Conservation (phyloP, 192 early-diverging fungal genomes). For the Rhizophagus prolifer region DNA sequence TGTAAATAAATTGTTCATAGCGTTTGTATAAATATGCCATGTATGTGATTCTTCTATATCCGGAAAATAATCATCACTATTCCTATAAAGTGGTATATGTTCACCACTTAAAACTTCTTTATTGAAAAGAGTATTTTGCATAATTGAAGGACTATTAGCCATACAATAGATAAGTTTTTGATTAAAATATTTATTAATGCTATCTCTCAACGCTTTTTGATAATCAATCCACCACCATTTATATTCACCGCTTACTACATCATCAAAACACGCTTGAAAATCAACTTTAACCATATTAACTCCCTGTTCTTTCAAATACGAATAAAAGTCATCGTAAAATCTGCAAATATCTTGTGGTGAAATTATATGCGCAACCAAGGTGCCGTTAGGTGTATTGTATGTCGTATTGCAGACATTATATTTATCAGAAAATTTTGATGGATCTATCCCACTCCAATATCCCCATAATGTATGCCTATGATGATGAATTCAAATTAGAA, state of each 20-base stretch:
- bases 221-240: conserved; percentile 40
- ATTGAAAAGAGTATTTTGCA: conserved; percentile 34
- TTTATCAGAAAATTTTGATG: conserved; percentile 28
- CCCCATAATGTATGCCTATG: conserved; percentile 48
- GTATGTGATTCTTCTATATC: conserved; percentile 44
- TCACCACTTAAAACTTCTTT: background rate
- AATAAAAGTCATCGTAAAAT: conserved; percentile 57
- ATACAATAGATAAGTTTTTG: conserved; percentile 54
- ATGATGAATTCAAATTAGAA: background rate
- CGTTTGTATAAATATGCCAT: conserved; percentile 60
- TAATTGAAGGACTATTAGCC: conserved; percentile 47
- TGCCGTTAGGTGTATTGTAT: conserved; percentile 22
- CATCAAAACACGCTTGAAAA: conserved; percentile 53
- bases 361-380: conserved; percentile 33
- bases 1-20: conserved; percentile 53
- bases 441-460: conserved; percentile 57
- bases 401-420: conserved; percentile 24
- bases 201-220: conserved; percentile 41
- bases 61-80: conserved; percentile 60
- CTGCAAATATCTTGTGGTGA: conserved; percentile 17
- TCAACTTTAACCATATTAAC: conserved; percentile 58
- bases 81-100: conserved; percentile 36
- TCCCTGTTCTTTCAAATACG: conserved; percentile 44
- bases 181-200: conserved; percentile 41
- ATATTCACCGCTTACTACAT: conserved; percentile 24